Base-by-base conservation (phyloP, 164 flowering plant genomes). In the Umbellularia californica region DNA sequence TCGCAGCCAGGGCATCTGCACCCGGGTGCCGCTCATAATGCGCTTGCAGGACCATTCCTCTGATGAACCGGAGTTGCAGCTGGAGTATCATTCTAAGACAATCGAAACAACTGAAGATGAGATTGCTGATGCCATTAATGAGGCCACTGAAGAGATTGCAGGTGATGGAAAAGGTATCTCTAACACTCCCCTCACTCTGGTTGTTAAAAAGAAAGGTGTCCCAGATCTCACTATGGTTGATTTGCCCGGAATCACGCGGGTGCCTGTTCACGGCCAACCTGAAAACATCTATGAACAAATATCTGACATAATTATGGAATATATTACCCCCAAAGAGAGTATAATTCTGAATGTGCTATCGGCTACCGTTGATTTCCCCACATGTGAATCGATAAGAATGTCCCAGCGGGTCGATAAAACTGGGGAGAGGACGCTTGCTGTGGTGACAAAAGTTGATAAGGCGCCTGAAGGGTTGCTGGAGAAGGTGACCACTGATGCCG, bases 371-470 rank as follows among this genome's bases (percentile, higher is more conserved):
- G 90, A 87, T 69, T 87, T 87, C 30, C 27, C 88, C 0, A 87
- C 88, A 0, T 87, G 88, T 69, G 90, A 87, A 77, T 87, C 90
- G 1, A 87, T 85, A 19, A 68, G 84, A 33, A 86, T 84, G 89
- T 86, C 89, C 0, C 89, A 86, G 75, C 63, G 41, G 0, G 89
- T 83, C 6, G 89, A 83, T 33, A 82, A 71, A 22, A 72, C 83
- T 6, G 89, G 89, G 2, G 68, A 79, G 65, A 67, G 89, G 73
- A 86, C 86, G 12, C 79, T 84, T 2, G 87, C 85, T 11, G 89
- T 84, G 2, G 89, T 86, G 1, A 86, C 87, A 0, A 86, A 86
- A 60, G 81, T 79, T n/a, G 89, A 86, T 33, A 81, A 68, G 65
- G 75, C 82, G 2, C 85, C 89, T 0, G 86, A 84, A 25, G 87